Conservation (phyloP, 345 rosid genomes). For the Brassica incana region DNA sequence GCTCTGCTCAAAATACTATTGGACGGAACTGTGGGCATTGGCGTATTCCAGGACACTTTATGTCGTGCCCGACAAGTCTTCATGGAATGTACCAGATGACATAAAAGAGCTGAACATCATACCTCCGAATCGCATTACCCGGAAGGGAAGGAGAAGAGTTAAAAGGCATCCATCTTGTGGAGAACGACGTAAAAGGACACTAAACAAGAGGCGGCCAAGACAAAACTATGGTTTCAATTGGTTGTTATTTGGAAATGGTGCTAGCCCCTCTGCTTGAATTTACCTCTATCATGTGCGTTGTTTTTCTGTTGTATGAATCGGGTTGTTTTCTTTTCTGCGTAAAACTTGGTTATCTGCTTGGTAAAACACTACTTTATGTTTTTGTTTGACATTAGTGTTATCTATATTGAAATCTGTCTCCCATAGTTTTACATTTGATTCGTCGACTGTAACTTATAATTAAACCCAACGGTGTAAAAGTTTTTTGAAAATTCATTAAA, state of each 20-base stretch:
- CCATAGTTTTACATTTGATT: not conserved
- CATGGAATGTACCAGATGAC: not conserved
- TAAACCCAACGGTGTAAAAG: not conserved
- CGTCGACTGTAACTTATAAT: not conserved
- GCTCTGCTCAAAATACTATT: not conserved
- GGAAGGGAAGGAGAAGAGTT: too few species aligned
- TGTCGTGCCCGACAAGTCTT: not conserved
- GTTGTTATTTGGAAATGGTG: not conserved
- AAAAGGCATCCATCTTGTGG: too few species aligned
- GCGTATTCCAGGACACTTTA: not conserved
- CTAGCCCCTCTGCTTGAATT: not conserved
- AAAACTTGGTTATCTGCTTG: not conserved
- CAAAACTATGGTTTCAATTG: not conserved
- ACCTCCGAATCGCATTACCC: not conserved
- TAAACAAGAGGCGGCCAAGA: too few species aligned
- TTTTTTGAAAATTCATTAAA: too few species aligned
- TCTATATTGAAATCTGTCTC: too few species aligned
- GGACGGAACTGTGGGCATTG: not conserved
- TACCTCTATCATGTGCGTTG: not conserved
- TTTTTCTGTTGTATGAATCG: not conserved
- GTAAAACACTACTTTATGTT: not conserved
- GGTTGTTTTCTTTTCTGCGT: not conserved
- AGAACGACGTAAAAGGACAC: too few species aligned
- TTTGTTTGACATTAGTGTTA: not conserved
- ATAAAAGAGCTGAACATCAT: not conserved